These are phyloP conservation scores for Jatropha curcas DNA, from an alignment of 345 rosid species.

Conservation along the genomic window DNA sequence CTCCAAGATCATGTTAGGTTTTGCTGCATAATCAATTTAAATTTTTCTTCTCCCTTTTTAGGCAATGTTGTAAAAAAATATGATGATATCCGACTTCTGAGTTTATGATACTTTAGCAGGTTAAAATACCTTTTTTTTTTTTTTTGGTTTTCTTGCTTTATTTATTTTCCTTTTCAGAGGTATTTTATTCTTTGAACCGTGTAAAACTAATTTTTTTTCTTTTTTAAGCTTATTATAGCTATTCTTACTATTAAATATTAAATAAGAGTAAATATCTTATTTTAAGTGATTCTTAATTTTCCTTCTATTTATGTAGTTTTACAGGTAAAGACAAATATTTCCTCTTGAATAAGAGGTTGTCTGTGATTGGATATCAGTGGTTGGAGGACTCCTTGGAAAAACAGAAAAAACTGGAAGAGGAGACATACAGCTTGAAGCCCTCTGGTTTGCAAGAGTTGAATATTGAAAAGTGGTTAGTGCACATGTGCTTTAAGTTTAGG, in stretches of 20 bases:
- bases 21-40: neutral
- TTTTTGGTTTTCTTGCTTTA: too few species aligned
- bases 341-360: conserved; percentile 47
- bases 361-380: conserved; percentile 71
- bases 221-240: neutral
- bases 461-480: conserved; percentile 47
- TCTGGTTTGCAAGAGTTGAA: conserved; percentile 38
- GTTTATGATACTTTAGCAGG: neutral
- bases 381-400: conserved; percentile 65
- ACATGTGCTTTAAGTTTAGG: conserved; percentile 12
- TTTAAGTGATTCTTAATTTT: neutral
- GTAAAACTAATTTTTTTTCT: neutral
- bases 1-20: neutral
- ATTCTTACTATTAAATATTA: neutral
- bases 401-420: conserved; percentile 62
- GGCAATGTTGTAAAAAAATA: neutral
- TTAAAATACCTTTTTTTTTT: too few species aligned
- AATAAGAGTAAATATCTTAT: too few species aligned
- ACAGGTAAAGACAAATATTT: conserved; percentile 43
- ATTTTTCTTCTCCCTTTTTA: neutral
- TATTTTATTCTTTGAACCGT: neutral
- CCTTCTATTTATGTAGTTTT: conserved; percentile 42
- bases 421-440: conserved; percentile 59
- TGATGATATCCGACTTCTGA: neutral
- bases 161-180: neutral